Percentiles rank a stretch among this genome's conserved stretches.
Evolutionary conservation across 1,284 basidiomycete species (phyloP).

Genomic region (Ganoderma meredithae): DNA sequence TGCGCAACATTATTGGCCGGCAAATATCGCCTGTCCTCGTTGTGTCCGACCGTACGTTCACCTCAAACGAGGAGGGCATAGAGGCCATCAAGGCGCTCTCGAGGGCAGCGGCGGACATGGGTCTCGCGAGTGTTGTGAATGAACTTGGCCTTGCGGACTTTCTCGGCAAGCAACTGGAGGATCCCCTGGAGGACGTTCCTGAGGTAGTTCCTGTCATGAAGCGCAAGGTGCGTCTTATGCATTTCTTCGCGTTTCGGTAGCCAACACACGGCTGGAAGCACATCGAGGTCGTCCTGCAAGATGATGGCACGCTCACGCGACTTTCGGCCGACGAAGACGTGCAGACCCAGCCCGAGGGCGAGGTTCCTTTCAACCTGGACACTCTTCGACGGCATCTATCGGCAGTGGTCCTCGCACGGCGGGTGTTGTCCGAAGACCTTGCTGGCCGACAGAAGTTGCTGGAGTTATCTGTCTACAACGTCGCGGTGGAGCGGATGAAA

Average conservation of each 20-base stretch:
- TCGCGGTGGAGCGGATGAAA: slow-evolving; percentile 77
- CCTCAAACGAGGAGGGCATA: slow-evolving; percentile 59
- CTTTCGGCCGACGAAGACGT: slow-evolving; percentile 33
- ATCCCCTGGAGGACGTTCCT: slow-evolving; percentile 60
- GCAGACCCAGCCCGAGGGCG: slow-evolving; percentile 34
- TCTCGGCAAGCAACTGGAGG: slow-evolving; percentile 49
- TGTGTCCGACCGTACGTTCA: slow-evolving; percentile 63
- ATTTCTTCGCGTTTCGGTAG: not conserved
- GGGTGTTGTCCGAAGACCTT: slow-evolving; percentile 69
- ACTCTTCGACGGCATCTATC: slow-evolving; percentile 73
- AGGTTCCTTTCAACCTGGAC: slow-evolving; percentile 77
- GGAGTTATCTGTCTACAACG: slow-evolving; percentile 86
- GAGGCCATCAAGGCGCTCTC: slow-evolving; percentile 65
- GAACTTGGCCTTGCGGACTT: slow-evolving; percentile 64
- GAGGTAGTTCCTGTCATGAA: slow-evolving; percentile 61
- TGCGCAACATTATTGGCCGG: slow-evolving; percentile 56
- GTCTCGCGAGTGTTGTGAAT: slow-evolving; percentile 56
- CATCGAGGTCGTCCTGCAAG: slow-evolving; percentile 33
- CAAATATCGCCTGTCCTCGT: slow-evolving; percentile 61
- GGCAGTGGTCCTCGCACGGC: slow-evolving; percentile 66
- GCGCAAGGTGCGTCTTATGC: slow-evolving; percentile 37
- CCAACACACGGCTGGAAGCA: not conserved
- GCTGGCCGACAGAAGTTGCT: slow-evolving; percentile 83
- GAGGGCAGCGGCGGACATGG: slow-evolving; percentile 63
- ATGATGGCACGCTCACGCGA: slow-evolving; percentile 30